phyloP scores from a whole-genome alignment of 1,284 basidiomycete species.

The Cutaneotrichosporon spelunceum region DNA sequence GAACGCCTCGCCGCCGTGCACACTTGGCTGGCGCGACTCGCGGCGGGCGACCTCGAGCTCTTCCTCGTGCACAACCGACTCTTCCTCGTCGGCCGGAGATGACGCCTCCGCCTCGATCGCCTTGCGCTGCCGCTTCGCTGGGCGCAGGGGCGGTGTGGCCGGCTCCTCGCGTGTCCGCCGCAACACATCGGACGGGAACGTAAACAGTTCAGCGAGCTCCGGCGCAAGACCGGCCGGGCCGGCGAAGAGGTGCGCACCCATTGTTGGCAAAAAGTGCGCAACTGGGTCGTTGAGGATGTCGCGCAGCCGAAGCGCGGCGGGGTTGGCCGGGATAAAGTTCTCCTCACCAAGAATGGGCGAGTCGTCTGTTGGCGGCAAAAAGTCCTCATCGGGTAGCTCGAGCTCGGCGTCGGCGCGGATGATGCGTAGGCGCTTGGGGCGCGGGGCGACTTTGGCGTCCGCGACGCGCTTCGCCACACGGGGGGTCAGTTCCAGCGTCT shows the following conservation, averaged over 20 bases:
- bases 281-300: slow-evolving; percentile 81
- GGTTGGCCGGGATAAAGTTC: slow-evolving; percentile 75
- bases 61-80: slow-evolving; percentile 36
- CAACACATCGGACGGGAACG: slow-evolving; percentile 64
- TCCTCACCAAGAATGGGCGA: slow-evolving; percentile 71
- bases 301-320: slow-evolving; percentile 72
- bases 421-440: slow-evolving; percentile 59
- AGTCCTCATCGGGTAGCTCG: slow-evolving; percentile 71
- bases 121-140: slow-evolving; percentile 12
- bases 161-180: slow-evolving; percentile 46
- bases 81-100: slow-evolving; percentile 16
- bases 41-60: slow-evolving; percentile 68
- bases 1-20: slow-evolving; percentile 16
- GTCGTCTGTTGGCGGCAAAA: slow-evolving; percentile 61
- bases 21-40: slow-evolving; percentile 21
- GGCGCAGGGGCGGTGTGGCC: slow-evolving; percentile 9
- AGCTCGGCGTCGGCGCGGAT: slow-evolving; percentile 65
- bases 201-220: slow-evolving; percentile 76
- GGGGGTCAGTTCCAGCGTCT: slow-evolving; percentile 55
- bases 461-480: slow-evolving; percentile 54
- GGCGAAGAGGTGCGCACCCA: slow-evolving; percentile 67
- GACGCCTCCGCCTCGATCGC: background rate
- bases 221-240: slow-evolving; percentile 67
- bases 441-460: slow-evolving; percentile 36
- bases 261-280: slow-evolving; percentile 76